phyloP scores from a whole-genome alignment of 1,139 yeast genomes.

The Kluyveromyces sp. region DNA sequence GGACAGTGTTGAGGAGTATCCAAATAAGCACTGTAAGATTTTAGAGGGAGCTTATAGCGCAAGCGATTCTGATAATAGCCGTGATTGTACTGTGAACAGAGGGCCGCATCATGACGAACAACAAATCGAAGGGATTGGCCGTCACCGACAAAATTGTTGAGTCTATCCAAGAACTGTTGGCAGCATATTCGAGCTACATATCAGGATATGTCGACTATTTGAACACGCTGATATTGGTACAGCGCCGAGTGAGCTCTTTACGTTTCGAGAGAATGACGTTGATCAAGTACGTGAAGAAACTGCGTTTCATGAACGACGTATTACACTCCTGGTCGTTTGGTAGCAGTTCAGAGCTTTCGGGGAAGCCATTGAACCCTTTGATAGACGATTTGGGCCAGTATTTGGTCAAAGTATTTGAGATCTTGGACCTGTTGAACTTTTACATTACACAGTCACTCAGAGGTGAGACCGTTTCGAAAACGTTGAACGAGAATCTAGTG shows the following conservation, averaged over 20 bases:
- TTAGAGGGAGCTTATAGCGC: no score
- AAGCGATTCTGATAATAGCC: no score
- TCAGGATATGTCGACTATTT: conserved; percentile 26
- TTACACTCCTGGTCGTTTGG: conserved; percentile 15
- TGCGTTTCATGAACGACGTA: conserved; percentile 28
- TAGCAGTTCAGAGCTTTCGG: conserved; percentile 1
- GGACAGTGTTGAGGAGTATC: no score
- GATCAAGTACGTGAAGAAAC: conserved; percentile 31
- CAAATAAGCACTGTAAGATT: background rate
- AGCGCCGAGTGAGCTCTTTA: conserved; percentile 27
- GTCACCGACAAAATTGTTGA: conserved; percentile 8
- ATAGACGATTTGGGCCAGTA: conserved; percentile 22
- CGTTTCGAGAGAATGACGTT: conserved; percentile 30
- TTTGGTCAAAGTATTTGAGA: conserved; percentile 25
- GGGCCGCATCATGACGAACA: background rate
- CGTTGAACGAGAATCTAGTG: conserved; percentile 26
- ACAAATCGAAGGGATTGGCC: background rate
- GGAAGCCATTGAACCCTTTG: conserved; percentile 8
- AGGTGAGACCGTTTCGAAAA: conserved; percentile 31
- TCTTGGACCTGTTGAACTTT: conserved; percentile 28
- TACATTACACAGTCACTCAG: conserved; percentile 29
- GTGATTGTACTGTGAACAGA: background rate
- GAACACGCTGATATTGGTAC: conserved; percentile 28
- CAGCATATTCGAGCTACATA: conserved; percentile 23
- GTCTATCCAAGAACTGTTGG: conserved; percentile 10